Percentiles rank a stretch among this genome's conserved stretches.
Evolutionary conservation across 2,329 filamentous ascomycete genomes (phyloP).

Genomic region (Aspergillus fischeri): DNA sequence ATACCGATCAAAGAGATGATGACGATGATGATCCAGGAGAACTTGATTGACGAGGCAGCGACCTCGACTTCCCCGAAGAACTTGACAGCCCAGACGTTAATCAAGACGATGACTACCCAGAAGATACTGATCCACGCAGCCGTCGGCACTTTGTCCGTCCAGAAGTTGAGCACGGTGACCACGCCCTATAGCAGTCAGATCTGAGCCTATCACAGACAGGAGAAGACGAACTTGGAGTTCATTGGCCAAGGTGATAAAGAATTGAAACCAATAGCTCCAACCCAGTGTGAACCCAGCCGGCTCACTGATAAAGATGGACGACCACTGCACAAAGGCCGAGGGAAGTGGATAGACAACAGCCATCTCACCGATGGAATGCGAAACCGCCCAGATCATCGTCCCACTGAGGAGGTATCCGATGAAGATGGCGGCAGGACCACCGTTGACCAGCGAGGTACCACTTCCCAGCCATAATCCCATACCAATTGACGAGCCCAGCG

Average conservation of each 20-base stretch:
- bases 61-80: constrained; percentile 48
- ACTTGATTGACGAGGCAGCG: constrained; percentile 43
- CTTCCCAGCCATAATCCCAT: constrained; percentile 48
- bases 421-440: constrained; percentile 44
- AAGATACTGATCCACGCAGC: constrained; percentile 46
- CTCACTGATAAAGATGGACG: constrained; percentile 43
- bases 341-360: constrained; percentile 46
- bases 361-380: constrained; percentile 47
- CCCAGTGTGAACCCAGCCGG: constrained; percentile 44
- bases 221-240: constrained; percentile 30
- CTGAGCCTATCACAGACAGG: too few species aligned
- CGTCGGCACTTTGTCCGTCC: constrained; percentile 41
- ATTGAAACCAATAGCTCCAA: constrained; percentile 47
- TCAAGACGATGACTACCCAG: constrained; percentile 40
- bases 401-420: constrained; percentile 42
- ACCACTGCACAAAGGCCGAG: constrained; percentile 47
- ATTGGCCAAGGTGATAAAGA: constrained; percentile 44
- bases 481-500: constrained; percentile 41
- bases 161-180: constrained; percentile 42
- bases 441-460: constrained; percentile 38
- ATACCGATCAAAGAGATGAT: constrained; percentile 42
- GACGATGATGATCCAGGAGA: constrained; percentile 47
- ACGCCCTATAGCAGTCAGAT: constrained; percentile 19
- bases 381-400: constrained; percentile 42
- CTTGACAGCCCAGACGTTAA: constrained; percentile 42